phyloP scores from a whole-genome alignment of 352 stramenopile genomes.

The Phytopythium boreale region DNA sequence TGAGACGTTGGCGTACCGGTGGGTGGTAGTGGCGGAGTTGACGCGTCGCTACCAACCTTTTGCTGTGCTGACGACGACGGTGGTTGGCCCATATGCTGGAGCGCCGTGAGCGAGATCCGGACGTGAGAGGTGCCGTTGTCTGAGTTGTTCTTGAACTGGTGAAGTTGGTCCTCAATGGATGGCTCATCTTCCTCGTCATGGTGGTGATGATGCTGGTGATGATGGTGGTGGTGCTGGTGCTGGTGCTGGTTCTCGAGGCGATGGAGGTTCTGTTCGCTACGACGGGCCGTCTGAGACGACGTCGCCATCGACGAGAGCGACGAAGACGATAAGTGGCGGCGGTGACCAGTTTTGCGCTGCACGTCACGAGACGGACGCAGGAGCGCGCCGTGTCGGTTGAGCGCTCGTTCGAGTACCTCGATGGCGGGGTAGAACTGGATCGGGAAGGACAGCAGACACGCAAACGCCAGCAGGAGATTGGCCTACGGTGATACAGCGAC shows the following conservation, averaged over 20 bases:
- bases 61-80: conserved; percentile 10
- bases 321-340: conserved; percentile 3
- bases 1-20: not conserved
- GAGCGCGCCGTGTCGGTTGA: conserved; percentile 42
- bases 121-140: conserved; percentile 6
- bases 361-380: conserved; percentile 14
- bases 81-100: not conserved
- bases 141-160: not conserved
- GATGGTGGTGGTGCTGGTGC: conserved; percentile 4
- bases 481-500: conserved; percentile 24
- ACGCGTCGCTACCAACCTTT: not conserved
- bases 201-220: not conserved
- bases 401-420: conserved; percentile 60
- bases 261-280: conserved; percentile 17
- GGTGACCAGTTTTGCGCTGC: not conserved
- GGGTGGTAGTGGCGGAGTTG: not conserved
- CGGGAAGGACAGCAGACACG: conserved; percentile 73
- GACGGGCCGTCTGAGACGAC: conserved; percentile 5
- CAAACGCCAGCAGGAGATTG: conserved; percentile 68
- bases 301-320: conserved; percentile 3
- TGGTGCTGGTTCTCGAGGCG: conserved; percentile 7
- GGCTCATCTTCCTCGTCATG: not conserved
- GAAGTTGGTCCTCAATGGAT: not conserved
- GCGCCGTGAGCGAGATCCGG: conserved; percentile 6
- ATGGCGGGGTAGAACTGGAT: conserved; percentile 83